A percentile compares a stretch with the other conserved stretches of the same genome.
Conservation (phyloP, 2,329 filamentous ascomycete genomes). For the Rhynchosporium graminicola region DNA sequence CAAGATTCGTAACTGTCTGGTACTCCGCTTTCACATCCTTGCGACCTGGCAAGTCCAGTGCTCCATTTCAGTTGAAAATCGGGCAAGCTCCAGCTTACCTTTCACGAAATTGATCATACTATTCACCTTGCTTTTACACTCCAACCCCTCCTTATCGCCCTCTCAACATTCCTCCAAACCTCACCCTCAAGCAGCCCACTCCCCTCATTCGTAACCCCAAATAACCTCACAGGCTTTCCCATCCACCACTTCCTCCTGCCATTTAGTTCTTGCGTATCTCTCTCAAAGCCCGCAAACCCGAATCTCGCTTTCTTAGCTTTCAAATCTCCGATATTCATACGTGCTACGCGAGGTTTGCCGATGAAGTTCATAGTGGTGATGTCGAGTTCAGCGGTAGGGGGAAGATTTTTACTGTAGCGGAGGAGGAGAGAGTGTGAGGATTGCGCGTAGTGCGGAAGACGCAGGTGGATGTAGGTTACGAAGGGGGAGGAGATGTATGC, state of each 20-base stretch:
- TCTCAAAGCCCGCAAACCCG: constrained; percentile 38
- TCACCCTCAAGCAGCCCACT: constrained; percentile 30
- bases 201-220: constrained; percentile 36
- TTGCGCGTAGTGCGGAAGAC: constrained; percentile 66
- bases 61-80: too few species aligned
- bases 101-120: not conserved
- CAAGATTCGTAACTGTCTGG: too few species aligned
- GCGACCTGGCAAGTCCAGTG: too few species aligned
- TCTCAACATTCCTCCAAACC: constrained; percentile 38
- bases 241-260: constrained; percentile 37
- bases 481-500: constrained; percentile 67
- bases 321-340: constrained; percentile 36
- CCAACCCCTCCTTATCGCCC: constrained; percentile 26
- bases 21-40: too few species aligned
- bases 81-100: not conserved
- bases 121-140: constrained; percentile 2
- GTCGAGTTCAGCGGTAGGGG: constrained; percentile 44
- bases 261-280: constrained; percentile 34
- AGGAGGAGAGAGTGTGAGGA: constrained; percentile 57
- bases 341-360: constrained; percentile 42
- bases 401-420: constrained; percentile 52
- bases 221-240: constrained; percentile 32
- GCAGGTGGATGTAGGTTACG: constrained; percentile 71
- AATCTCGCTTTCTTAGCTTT: constrained; percentile 33
- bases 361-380: constrained; percentile 45